Conservation (phyloP, 495 filamentous ascomycete species). For the Penicillium subrubescens region DNA sequence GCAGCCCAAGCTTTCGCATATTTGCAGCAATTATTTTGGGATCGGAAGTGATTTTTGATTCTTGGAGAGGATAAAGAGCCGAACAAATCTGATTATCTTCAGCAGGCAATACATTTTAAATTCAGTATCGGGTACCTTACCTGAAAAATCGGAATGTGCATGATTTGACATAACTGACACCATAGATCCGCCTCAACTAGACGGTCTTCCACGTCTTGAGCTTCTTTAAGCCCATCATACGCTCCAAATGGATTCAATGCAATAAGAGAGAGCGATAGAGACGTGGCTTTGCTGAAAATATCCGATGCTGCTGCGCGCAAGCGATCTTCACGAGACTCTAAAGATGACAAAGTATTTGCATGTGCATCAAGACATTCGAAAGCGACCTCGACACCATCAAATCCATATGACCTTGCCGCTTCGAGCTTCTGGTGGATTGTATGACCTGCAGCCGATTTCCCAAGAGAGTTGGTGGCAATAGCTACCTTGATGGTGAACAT, state of each 20-base stretch:
- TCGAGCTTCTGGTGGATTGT: conserved; percentile 16
- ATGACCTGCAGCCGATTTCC: conserved; percentile 19
- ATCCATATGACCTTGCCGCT: conserved; percentile 16
- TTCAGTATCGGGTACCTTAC: background rate
- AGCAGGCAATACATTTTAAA: background rate
- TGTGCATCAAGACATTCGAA: conserved; percentile 22
- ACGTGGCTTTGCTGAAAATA: conserved; percentile 5
- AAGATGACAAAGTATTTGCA: conserved; percentile 4
- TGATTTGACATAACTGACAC: conserved; percentile 19
- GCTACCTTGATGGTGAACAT: conserved; percentile 18
- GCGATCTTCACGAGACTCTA: background rate
- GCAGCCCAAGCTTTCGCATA: conserved; percentile 13
- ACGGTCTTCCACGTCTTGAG: conserved; percentile 4
- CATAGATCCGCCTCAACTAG: conserved; percentile 19
- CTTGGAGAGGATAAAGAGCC: conserved; percentile 16
- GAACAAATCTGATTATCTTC: conserved; percentile 10
- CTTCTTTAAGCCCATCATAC: conserved; percentile 13
- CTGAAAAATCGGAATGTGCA: conserved; percentile 20
- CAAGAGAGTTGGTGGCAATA: conserved; percentile 20
- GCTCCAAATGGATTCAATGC: conserved; percentile 20
- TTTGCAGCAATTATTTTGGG: conserved; percentile 12
- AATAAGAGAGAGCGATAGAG: conserved; percentile 10
- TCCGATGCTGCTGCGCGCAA: conserved; percentile 15
- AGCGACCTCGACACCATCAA: conserved; percentile 20
- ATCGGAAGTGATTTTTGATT: conserved; percentile 11